A percentile compares a stretch with the other conserved stretches of the same genome.
These are phyloP conservation scores for Kregervanrija fluxuum DNA, from an alignment of 805 yeast species.

Conservation along the genomic window DNA sequence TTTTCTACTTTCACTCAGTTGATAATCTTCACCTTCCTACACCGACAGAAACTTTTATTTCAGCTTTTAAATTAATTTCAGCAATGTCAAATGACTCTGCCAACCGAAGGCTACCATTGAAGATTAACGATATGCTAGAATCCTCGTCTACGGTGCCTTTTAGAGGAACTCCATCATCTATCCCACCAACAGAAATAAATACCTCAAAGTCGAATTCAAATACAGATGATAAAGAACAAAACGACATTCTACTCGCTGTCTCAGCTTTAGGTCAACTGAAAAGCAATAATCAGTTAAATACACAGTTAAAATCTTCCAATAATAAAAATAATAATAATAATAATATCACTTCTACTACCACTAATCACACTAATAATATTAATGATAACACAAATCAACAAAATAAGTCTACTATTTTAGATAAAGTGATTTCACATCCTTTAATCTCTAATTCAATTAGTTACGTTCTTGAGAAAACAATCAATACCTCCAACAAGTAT, in stretches of 20 bases:
- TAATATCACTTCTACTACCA: not conserved
- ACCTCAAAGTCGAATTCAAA: too few species aligned
- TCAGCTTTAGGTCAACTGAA: constrained; percentile 25
- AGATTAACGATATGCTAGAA: too few species aligned
- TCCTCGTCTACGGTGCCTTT: too few species aligned
- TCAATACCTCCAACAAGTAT: constrained; percentile 22
- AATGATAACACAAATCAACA: not conserved
- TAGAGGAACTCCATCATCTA: too few species aligned
- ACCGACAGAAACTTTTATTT: too few species aligned
- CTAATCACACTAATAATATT: not conserved
- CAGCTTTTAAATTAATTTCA: too few species aligned
- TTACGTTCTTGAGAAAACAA: constrained; percentile 30
- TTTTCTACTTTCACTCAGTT: too few species aligned
- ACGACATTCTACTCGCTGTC: constrained; percentile 22
- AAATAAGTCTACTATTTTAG: constrained; percentile 21
- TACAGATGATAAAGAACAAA: not conserved
- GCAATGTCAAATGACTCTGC: too few species aligned
- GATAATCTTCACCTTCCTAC: too few species aligned
- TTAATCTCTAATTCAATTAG: constrained; percentile 29
- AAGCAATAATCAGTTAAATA: constrained; percentile 6
- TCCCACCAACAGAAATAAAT: too few species aligned
- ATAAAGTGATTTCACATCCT: constrained; percentile 31
- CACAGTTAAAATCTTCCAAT: not conserved
- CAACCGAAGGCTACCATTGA: too few species aligned
- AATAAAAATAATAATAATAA: not conserved